Conservation (phyloP, 2,329 filamentous ascomycete genomes). For the Neoascochyta sp. region DNA sequence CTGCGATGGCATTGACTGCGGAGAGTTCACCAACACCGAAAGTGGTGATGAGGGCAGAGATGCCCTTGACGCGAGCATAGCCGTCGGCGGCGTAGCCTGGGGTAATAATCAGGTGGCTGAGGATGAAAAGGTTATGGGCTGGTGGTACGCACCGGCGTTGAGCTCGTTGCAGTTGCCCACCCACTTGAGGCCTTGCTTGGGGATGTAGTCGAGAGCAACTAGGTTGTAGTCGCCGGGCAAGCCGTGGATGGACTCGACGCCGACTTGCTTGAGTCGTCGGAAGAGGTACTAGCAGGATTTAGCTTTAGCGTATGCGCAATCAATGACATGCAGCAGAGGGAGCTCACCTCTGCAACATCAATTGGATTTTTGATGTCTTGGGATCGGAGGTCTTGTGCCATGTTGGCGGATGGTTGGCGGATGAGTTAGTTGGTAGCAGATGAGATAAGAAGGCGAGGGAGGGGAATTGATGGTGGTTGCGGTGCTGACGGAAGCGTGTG, state of each 20-base stretch:
- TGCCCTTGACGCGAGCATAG: constrained; percentile 47
- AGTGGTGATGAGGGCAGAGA: constrained; percentile 47
- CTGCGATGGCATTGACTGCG: constrained; percentile 47
- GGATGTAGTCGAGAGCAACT: constrained; percentile 55
- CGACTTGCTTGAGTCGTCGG: constrained; percentile 43
- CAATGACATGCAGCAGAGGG: constrained; percentile 2
- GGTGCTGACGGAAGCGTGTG: constrained; percentile 12
- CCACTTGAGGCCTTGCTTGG: constrained; percentile 54
- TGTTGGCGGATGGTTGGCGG: constrained; percentile 17
- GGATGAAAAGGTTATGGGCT: too few species aligned
- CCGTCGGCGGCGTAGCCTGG: constrained; percentile 47
- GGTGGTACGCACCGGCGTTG: constrained; percentile 48
- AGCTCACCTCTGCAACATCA: constrained; percentile 55
- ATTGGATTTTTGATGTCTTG: constrained; percentile 44
- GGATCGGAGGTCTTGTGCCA: constrained; percentile 42
- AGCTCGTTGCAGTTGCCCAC: constrained; percentile 61
- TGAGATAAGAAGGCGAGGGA: too few species aligned
- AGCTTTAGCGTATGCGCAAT: constrained; percentile 7
- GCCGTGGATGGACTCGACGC: constrained; percentile 46
- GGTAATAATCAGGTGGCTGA: too few species aligned
- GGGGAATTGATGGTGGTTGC: too few species aligned
- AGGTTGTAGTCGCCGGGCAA: constrained; percentile 46
- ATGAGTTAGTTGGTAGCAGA: too few species aligned
- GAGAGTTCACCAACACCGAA: constrained; percentile 50
- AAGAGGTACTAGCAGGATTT: constrained; percentile 33